Evolutionary conservation across 257 asterid genomes (phyloP).

Genomic region (Capsicum rhomboideum): DNA sequence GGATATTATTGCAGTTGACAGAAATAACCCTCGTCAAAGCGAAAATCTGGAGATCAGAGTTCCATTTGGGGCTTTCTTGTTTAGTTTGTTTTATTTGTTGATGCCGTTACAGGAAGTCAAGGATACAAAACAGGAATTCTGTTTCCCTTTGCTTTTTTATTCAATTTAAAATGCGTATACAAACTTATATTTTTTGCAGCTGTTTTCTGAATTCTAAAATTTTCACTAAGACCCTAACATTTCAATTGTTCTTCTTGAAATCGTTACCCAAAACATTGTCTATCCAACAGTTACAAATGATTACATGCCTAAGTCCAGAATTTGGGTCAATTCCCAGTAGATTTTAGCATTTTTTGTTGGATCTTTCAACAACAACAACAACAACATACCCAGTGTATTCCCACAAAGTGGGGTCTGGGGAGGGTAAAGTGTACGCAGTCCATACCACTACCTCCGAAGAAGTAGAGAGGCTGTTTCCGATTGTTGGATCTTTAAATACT

Average conservation of each 20-base stretch:
- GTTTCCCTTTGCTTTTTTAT: neutral
- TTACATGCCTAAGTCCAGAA: neutral
- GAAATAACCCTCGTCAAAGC: neutral
- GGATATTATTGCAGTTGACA: constrained; percentile 3
- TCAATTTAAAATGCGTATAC: neutral
- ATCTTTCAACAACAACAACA: too few species aligned
- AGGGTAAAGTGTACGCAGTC: too few species aligned
- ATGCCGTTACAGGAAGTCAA: neutral
- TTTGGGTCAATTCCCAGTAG: neutral
- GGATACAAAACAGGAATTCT: neutral
- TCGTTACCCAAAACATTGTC: neutral
- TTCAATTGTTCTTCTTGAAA: neutral
- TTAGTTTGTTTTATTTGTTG: neutral
- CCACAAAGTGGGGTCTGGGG: too few species aligned
- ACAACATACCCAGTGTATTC: too few species aligned
- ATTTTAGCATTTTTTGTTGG: neutral
- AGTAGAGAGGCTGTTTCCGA: too few species aligned
- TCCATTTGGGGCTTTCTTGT: neutral
- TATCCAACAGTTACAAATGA: neutral
- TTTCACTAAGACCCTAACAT: neutral
- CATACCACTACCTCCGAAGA: too few species aligned
- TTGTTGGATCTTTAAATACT: neutral
- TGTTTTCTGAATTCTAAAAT: neutral
- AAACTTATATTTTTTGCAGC: neutral
- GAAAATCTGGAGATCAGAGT: constrained; percentile 1